Evolutionary conservation across 2,329 filamentous ascomycete genomes (phyloP).

Genomic region (Aspergillus aculeatus): DNA sequence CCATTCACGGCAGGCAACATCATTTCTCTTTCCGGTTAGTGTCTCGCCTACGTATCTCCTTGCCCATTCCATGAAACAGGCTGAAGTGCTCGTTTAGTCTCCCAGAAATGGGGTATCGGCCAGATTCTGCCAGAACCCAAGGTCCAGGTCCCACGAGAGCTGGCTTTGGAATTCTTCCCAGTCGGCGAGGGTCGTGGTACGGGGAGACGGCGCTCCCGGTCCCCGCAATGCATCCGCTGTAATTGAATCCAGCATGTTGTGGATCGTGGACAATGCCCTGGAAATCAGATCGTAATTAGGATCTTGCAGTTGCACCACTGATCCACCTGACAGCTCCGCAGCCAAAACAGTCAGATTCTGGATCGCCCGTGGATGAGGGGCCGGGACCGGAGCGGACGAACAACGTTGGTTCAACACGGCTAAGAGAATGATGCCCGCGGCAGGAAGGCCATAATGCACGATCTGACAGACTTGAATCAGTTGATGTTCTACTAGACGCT

Average conservation of each 20-base stretch:
- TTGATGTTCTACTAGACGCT: not conserved
- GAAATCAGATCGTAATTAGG: slow-evolving; percentile 27
- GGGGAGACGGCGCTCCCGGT: no score
- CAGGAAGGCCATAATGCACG: slow-evolving; percentile 30
- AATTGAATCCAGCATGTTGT: slow-evolving; percentile 27
- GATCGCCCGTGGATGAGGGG: slow-evolving; percentile 21
- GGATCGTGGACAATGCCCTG: slow-evolving; percentile 27
- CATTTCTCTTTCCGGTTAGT: not conserved
- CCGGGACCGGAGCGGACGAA: slow-evolving; percentile 6
- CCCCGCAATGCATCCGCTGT: no score
- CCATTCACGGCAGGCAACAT: not conserved
- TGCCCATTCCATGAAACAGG: no score
- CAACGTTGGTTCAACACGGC: slow-evolving; percentile 26
- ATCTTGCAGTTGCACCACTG: slow-evolving; percentile 24
- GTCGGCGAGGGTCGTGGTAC: no score
- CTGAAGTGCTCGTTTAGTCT: no score
- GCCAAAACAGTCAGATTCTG: slow-evolving; percentile 31
- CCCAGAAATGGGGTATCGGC: no score
- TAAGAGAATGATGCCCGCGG: slow-evolving; percentile 30
- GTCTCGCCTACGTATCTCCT: no score
- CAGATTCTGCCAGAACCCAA: no score
- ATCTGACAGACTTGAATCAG: slow-evolving; percentile 14
- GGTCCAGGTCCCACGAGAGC: no score
- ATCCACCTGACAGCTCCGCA: slow-evolving; percentile 27
- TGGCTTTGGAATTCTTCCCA: no score